Percentiles rank a stretch among this genome's conserved stretches.
Conservation (phyloP, 2,329 filamentous ascomycete species). For the Fusarium sp. region DNA sequence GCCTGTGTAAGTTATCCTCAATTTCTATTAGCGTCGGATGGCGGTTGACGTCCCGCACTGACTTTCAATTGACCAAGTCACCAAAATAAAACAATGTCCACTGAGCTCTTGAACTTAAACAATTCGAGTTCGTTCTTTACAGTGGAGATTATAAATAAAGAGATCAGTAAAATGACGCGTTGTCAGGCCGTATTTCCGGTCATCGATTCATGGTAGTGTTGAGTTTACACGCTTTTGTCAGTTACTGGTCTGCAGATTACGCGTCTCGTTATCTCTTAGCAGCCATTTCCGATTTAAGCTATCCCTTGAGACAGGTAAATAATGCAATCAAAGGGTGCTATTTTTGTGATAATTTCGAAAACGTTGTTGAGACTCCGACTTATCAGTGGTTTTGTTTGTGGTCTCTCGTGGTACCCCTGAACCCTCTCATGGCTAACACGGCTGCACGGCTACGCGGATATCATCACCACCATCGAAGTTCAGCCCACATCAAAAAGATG, state of each 20-base stretch:
- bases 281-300: background rate
- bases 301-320: constrained; percentile 22
- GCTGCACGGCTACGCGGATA: constrained; percentile 5
- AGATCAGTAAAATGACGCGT: constrained; percentile 8
- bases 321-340: background rate
- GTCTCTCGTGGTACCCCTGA: constrained; percentile 26
- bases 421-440: background rate
- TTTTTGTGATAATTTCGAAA: background rate
- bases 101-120: background rate
- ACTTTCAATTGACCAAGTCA: background rate
- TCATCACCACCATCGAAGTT: constrained; percentile 18
- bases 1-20: background rate
- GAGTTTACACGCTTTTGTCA: constrained; percentile 2
- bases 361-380: background rate
- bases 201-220: constrained; percentile 12
- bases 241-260: constrained; percentile 18
- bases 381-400: constrained; percentile 5
- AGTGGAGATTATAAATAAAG: background rate
- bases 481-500: constrained; percentile 11
- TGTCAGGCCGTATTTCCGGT: constrained; percentile 19
- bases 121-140: background rate
- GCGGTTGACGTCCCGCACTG: background rate
- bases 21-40: constrained; percentile 10
- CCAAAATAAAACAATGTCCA: background rate
- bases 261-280: constrained; percentile 22